Base-by-base conservation (phyloP, 2,329 filamentous ascomycete genomes). In the Beauveria bassiana region DNA sequence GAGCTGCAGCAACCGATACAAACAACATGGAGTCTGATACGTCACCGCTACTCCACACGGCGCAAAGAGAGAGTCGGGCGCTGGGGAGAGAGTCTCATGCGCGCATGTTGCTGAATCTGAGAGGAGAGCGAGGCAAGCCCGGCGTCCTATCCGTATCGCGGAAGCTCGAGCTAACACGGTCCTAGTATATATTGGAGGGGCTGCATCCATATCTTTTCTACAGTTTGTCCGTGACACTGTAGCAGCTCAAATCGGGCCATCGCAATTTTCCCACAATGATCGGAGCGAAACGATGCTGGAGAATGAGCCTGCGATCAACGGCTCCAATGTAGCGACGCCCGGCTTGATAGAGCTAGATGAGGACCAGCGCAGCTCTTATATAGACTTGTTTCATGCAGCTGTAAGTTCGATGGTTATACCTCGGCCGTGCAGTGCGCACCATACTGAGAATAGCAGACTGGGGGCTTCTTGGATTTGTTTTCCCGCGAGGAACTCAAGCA, bases 261-360 rank as follows among this genome's bases (percentile, higher is more conserved):
- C 80, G 0, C 74, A 77, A 18, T 84, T 84, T 66, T 81, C 81
- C 0, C 76, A 83, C 61, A 78, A 77, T 65, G 72, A 77, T 22
- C 75, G 75, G 46, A 77, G 75, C n/a, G 77, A 82, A 58, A 77
- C 74, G 42, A 82, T 84, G 79, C 76, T 83, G 1, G 81, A 84
- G 66, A 77, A 75, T 18, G 75, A 79, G 51, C 61, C 61, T 26
- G 46, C 57, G 2, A 60, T 60, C 12, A 40, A 40, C 8, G 26
- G 31, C n/a, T 55, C 56, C 6, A 53, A 40, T 31, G 45, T 51
- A 2, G 42, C 56, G 6, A 60, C 61, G 16, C 57, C 57, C 3
- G 57, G 50, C 4, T 45, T 60, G 7, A 53, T 50, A 52, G 61
- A 63, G 14, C 34, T 63, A 2, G 45, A 60, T 20, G 16, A 51